phyloP scores from a whole-genome alignment of 148 eudicot species.

The Agrostemma githago region DNA sequence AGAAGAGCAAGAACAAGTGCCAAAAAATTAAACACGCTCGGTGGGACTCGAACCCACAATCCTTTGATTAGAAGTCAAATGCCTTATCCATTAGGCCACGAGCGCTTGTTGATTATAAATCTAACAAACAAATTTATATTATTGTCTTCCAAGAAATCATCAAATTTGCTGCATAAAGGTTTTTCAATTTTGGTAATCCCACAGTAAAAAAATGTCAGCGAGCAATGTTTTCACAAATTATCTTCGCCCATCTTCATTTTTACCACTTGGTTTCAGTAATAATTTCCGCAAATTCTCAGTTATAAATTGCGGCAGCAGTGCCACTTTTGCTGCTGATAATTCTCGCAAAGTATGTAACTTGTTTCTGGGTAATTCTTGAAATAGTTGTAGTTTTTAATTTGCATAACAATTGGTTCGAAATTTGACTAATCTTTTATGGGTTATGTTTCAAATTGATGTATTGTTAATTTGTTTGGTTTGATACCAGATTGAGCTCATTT shows the following conservation, averaged over 20 bases:
- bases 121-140: no score
- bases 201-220: slow-evolving; percentile 19
- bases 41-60: slow-evolving; percentile 47
- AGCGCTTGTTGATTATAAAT: slow-evolving; percentile 11
- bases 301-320: slow-evolving; percentile 20
- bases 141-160: background rate
- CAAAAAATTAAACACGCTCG: slow-evolving; percentile 22
- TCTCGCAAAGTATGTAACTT: slow-evolving; percentile 15
- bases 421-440: slow-evolving; percentile 1
- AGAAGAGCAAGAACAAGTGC: no score
- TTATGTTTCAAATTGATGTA: background rate
- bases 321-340: slow-evolving; percentile 14
- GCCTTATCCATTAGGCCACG: slow-evolving; percentile 44
- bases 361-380: slow-evolving; percentile 4
- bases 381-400: background rate
- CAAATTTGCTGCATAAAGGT: background rate
- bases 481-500: no score
- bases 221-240: slow-evolving; percentile 13
- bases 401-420: background rate
- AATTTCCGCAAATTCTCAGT: slow-evolving; percentile 18
- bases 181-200: background rate
- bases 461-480: no score
- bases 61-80: slow-evolving; percentile 47
- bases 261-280: slow-evolving; percentile 13
- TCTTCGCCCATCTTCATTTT: slow-evolving; percentile 22